Conservation (phyloP, 2,329 filamentous ascomycete species). For the Colletotrichum cereale region DNA sequence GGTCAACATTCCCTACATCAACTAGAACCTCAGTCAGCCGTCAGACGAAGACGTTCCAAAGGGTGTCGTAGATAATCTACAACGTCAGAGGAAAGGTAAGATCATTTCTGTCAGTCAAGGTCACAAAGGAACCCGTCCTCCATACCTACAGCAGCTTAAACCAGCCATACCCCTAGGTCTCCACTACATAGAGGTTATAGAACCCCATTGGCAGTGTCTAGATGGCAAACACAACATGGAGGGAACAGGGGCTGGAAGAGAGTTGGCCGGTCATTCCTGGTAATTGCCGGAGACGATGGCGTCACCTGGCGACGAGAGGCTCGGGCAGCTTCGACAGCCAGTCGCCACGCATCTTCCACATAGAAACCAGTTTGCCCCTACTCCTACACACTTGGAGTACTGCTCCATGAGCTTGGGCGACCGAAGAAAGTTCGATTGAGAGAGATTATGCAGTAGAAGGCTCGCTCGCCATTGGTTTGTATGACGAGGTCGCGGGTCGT, state of each 20-base stretch:
- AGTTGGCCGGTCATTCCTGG: not conserved
- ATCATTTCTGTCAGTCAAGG: not conserved
- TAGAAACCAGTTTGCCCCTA: not conserved
- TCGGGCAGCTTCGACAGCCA: not conserved
- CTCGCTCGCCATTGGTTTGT: not conserved
- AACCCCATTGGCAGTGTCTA: not conserved
- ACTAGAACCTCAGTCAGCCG: not conserved
- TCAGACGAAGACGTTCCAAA: not conserved
- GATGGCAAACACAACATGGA: not conserved
- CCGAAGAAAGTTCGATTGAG: not conserved
- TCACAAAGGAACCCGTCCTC: not conserved
- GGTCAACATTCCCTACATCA: not conserved
- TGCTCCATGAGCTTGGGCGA: not conserved
- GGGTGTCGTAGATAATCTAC: not conserved
- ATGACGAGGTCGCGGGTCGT: not conserved
- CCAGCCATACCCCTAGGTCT: not conserved
- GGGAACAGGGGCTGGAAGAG: not conserved
- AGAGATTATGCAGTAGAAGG: not conserved
- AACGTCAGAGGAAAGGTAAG: not conserved
- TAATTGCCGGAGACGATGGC: not conserved
- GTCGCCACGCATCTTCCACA: not conserved
- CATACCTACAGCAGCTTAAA: not conserved
- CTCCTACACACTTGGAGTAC: not conserved
- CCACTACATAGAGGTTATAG: not conserved
- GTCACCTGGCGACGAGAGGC: not conserved